These are phyloP conservation scores for Chaetomium cochliodes DNA, from an alignment of 495 filamentous ascomycete genomes.

Conservation along the genomic window DNA sequence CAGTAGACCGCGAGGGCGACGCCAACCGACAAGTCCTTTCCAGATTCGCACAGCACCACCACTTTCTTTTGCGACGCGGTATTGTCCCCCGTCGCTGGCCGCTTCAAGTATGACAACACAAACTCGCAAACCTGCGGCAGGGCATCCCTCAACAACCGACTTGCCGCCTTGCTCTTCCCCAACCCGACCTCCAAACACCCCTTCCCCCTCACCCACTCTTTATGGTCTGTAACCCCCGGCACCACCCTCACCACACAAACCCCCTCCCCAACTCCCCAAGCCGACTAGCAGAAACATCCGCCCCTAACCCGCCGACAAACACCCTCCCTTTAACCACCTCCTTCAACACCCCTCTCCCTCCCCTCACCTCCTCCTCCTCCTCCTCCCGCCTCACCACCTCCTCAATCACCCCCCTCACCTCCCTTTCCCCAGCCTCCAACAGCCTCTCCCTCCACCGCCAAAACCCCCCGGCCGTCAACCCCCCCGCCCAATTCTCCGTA, in stretches of 20 bases:
- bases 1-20: conserved; percentile 52
- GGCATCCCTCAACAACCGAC: conserved; percentile 67
- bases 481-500: conserved; percentile 81
- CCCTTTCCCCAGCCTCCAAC: conserved; percentile 58
- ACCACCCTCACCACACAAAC: conserved; percentile 34
- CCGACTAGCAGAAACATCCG: conserved; percentile 28
- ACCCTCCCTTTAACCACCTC: conserved; percentile 38
- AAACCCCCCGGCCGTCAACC: conserved; percentile 72
- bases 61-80: conserved; percentile 25
- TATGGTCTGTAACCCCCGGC: conserved; percentile 37
- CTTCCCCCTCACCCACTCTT: conserved; percentile 36
- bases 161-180: conserved; percentile 66
- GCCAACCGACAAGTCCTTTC: conserved; percentile 46
- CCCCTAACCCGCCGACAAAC: conserved; percentile 34
- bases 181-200: conserved; percentile 61
- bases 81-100: background rate
- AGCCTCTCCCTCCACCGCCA: conserved; percentile 65
- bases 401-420: conserved; percentile 63
- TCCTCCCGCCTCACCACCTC: conserved; percentile 48
- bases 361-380: conserved; percentile 36
- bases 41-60: conserved; percentile 43
- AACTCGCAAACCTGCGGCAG: conserved; percentile 58
- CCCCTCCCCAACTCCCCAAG: conserved; percentile 25
- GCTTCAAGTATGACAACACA: conserved; percentile 32
- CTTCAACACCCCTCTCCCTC: conserved; percentile 36